These are phyloP conservation scores for Podaxis rugospora DNA, from an alignment of 768 basidiomycete species.

Conservation along the genomic window DNA sequence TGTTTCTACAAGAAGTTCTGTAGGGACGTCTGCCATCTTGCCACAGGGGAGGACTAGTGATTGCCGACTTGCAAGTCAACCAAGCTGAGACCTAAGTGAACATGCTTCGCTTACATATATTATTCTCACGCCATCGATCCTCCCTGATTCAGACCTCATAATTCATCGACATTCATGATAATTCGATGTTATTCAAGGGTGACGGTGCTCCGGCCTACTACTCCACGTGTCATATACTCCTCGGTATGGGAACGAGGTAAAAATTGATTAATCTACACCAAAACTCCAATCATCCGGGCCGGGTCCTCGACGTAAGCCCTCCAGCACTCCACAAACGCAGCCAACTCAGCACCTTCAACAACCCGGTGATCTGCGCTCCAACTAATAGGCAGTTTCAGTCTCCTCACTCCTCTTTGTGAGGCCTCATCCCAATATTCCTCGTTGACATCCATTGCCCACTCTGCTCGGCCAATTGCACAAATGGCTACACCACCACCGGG, in stretches of 20 bases:
- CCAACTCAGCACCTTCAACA: conserved; percentile 85
- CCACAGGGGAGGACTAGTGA: neutral
- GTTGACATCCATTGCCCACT: conserved; percentile 73
- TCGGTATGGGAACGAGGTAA: neutral
- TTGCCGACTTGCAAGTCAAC: neutral
- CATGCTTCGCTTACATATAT: neutral
- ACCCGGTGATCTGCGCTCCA: conserved; percentile 89
- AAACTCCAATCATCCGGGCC: conserved; percentile 54
- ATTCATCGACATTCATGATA: too few species aligned
- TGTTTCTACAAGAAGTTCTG: conserved; percentile 2
- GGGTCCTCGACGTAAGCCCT: conserved; percentile 75
- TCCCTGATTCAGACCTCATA: too few species aligned
- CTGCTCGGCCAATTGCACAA: conserved; percentile 74
- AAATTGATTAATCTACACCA: neutral
- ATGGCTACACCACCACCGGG: conserved; percentile 85
- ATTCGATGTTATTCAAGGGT: too few species aligned
- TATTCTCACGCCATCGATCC: neutral
- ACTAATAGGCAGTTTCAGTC: conserved; percentile 46
- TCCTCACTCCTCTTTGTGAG: conserved; percentile 16
- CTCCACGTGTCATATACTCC: neutral
- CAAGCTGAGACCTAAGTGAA: too few species aligned
- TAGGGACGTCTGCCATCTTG: neutral
- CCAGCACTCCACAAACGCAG: conserved; percentile 86
- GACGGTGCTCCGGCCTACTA: too few species aligned
- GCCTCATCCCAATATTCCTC: conserved; percentile 20